These are phyloP conservation scores for Crithidia bombi DNA, from an alignment of 208 protist species.

Conservation along the genomic window DNA sequence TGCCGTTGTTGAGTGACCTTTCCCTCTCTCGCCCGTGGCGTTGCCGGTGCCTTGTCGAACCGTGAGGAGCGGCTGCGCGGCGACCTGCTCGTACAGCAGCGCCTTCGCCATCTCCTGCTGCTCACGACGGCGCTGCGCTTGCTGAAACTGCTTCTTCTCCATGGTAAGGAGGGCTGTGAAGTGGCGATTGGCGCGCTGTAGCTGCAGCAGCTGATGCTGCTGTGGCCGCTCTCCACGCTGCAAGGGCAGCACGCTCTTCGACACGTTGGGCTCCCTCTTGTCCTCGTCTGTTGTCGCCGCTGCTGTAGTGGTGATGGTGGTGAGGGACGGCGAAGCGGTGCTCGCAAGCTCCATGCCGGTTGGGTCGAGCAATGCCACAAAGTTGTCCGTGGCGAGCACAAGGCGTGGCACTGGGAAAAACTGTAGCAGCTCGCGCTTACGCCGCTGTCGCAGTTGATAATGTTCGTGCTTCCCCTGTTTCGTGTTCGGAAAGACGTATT, in stretches of 20 bases:
- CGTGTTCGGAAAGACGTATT: not conserved
- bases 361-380: conserved; percentile 57
- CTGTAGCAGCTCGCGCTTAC: conserved; percentile 6
- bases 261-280: not conserved
- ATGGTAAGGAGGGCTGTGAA: conserved; percentile 17
- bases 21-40: not conserved
- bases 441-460: not conserved
- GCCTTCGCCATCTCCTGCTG: conserved; percentile 34
- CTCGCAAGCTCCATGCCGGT: conserved; percentile 38
- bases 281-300: not conserved
- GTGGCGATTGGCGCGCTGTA: conserved; percentile 4
- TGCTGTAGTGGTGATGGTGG: too few species aligned
- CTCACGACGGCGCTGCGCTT: conserved; percentile 13
- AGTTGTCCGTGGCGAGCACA: conserved; percentile 65
- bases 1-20: not conserved
- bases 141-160: conserved; percentile 25
- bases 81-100: conserved; percentile 32
- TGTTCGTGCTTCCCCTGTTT: too few species aligned
- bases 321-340: not conserved
- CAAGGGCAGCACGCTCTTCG: not conserved
- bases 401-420: conserved; percentile 70
- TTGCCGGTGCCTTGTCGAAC: not conserved
- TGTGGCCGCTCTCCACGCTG: not conserved
- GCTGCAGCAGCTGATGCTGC: too few species aligned
- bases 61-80: conserved; percentile 17